Conservation (phyloP, 257 asterid genomes). For the Ilex asprella region DNA sequence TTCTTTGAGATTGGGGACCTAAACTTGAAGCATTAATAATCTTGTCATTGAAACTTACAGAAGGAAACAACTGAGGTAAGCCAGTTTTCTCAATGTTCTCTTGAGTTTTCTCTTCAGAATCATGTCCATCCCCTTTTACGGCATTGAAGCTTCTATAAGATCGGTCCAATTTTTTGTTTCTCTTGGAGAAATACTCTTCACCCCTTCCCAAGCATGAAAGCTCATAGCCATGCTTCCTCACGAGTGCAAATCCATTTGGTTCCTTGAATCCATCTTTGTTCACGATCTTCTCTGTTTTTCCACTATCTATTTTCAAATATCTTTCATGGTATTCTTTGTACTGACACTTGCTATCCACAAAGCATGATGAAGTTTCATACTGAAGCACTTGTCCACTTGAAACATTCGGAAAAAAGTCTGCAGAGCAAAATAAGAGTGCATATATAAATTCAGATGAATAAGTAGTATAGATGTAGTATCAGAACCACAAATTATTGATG, state of each 20-base stretch:
- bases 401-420: slow-evolving; percentile 26
- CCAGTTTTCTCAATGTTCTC: slow-evolving; percentile 58
- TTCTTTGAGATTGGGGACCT: slow-evolving; percentile 47
- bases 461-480: not conserved
- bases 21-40: slow-evolving; percentile 30
- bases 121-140: slow-evolving; percentile 39
- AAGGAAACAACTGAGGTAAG: slow-evolving; percentile 60
- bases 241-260: slow-evolving; percentile 30
- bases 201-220: slow-evolving; percentile 26
- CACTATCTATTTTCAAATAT: slow-evolving; percentile 39
- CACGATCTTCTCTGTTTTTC: slow-evolving; percentile 29
- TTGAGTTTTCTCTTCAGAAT: slow-evolving; percentile 38
- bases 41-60: slow-evolving; percentile 69
- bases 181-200: slow-evolving; percentile 37
- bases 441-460: slow-evolving; percentile 9
- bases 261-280: slow-evolving; percentile 43
- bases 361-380: slow-evolving; percentile 58
- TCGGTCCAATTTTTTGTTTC: slow-evolving; percentile 46
- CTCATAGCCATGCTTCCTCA: slow-evolving; percentile 39
- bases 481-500: not conserved
- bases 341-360: slow-evolving; percentile 46
- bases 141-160: slow-evolving; percentile 48
- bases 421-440: slow-evolving; percentile 6
- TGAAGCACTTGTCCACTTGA: slow-evolving; percentile 67
- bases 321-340: slow-evolving; percentile 50